Conservation (phyloP, 805 yeast species). For the Candida boleticola region DNA sequence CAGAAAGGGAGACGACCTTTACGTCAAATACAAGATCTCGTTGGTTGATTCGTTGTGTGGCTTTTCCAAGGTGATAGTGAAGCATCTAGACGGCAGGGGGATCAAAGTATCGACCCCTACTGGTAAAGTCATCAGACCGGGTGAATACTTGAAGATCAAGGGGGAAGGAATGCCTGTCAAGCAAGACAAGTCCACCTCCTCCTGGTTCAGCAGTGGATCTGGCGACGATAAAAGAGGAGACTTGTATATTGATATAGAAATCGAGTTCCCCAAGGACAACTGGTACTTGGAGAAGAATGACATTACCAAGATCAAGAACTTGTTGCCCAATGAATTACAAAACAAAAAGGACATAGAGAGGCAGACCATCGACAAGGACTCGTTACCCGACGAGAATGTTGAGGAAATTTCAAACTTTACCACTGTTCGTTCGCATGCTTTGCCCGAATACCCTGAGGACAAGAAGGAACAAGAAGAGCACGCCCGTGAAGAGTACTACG, state of each 20-base stretch:
- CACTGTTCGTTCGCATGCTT: conserved; percentile 19
- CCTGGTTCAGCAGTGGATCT: conserved; percentile 28
- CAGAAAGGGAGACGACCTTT: conserved; percentile 64
- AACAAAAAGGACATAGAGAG: conserved; percentile 20
- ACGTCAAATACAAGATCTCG: conserved; percentile 57
- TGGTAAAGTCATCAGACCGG: conserved; percentile 82
- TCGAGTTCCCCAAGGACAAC: conserved; percentile 80
- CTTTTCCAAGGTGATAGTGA: conserved; percentile 59
- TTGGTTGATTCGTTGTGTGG: conserved; percentile 86
- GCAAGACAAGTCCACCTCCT: conserved; percentile 11
- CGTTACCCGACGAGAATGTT: conserved; percentile 36
- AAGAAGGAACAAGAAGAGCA: conserved; percentile 11
- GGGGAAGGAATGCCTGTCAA: conserved; percentile 84
- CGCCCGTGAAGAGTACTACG: conserved; percentile 11
- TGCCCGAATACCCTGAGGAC: conserved; percentile 31
- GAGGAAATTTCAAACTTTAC: conserved; percentile 36
- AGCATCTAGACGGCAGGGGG: conserved; percentile 79
- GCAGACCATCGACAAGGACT: conserved; percentile 22
- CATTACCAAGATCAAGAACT: conserved; percentile 47
- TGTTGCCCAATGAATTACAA: conserved; percentile 47
- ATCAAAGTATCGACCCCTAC: conserved; percentile 61
- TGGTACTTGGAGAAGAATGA: conserved; percentile 82
- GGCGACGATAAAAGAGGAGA: conserved; percentile 50
- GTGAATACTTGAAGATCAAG: conserved; percentile 59
- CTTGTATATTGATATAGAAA: conserved; percentile 63